Percentiles rank a stretch among this genome's conserved stretches.
Evolutionary conservation across 2,329 filamentous ascomycete genomes (phyloP).

Genomic region (Paecilomyces niveus): DNA sequence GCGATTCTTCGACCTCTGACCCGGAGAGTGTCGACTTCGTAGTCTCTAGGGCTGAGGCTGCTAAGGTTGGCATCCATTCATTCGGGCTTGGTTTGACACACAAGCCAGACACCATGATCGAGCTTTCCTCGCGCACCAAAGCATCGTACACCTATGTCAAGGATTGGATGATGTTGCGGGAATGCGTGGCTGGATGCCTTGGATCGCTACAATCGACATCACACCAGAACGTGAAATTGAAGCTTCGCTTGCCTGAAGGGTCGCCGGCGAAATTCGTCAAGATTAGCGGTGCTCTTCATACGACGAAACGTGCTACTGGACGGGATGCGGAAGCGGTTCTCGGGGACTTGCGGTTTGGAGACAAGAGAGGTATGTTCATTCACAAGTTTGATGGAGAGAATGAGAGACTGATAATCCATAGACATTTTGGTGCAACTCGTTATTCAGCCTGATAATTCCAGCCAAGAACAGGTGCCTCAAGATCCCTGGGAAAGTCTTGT

Average conservation of each 20-base stretch:
- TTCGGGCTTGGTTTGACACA: slow-evolving; percentile 95
- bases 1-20: slow-evolving; percentile 92
- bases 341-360: slow-evolving; percentile 88
- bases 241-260: slow-evolving; percentile 86
- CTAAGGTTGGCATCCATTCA: slow-evolving; percentile 94
- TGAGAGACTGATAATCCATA: slow-evolving; percentile 21
- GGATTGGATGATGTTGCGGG: slow-evolving; percentile 99
- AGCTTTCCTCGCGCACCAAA: slow-evolving; percentile 89
- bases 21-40: slow-evolving; percentile 96
- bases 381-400: background rate
- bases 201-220: slow-evolving; percentile 88
- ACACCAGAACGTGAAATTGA: slow-evolving; percentile 97
- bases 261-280: slow-evolving; percentile 98
- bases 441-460: slow-evolving; percentile 76
- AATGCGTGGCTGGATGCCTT: slow-evolving; percentile 88
- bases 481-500: slow-evolving; percentile 98
- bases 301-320: slow-evolving; percentile 91
- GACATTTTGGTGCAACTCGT: slow-evolving; percentile 92
- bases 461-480: slow-evolving; percentile 77
- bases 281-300: slow-evolving; percentile 91
- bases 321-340: slow-evolving; percentile 88
- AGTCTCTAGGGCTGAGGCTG: slow-evolving; percentile 89
- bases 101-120: slow-evolving; percentile 98
- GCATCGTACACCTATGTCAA: slow-evolving; percentile 98
- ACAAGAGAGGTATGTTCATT: slow-evolving; percentile 60